Evolutionary conservation across 345 rosid species (phyloP).

Genomic region (Lumnitzera racemosa): DNA sequence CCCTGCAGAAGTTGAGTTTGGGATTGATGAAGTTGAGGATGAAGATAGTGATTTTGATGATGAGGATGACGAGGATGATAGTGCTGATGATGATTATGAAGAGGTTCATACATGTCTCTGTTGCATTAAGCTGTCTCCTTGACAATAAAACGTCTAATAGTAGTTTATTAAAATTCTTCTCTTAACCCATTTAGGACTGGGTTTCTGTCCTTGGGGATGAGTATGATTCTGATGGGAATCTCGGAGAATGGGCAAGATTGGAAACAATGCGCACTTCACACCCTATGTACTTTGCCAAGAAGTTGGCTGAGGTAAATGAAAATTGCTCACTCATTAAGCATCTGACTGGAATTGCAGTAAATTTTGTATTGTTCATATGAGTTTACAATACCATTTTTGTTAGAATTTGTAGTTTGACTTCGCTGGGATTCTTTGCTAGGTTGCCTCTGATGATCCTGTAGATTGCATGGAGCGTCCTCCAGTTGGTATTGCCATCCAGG

Average conservation of each 20-base stretch:
- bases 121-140: too few relatives aligned
- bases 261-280: conserved; percentile 90
- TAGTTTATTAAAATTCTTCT: neutral
- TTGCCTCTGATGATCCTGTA: conserved; percentile 65
- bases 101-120: conserved; percentile 31
- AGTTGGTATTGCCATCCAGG: conserved; percentile 81
- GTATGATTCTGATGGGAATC: conserved; percentile 50
- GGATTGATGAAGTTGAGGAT: conserved; percentile 53
- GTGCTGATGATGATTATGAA: conserved; percentile 29
- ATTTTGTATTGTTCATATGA: too few relatives aligned
- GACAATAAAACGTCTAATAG: neutral
- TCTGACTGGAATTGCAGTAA: too few relatives aligned
- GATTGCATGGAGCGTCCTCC: conserved; percentile 92
- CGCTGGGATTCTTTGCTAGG: conserved; percentile 31
- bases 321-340: neutral
- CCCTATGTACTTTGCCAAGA: conserved; percentile 90
- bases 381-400: neutral
- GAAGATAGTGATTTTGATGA: conserved; percentile 56
- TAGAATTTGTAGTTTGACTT: conserved; percentile 6
- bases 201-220: conserved; percentile 59
- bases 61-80: conserved; percentile 26
- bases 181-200: conserved; percentile 47
- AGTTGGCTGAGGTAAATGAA: conserved; percentile 51
- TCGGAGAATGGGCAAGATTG: conserved; percentile 87
- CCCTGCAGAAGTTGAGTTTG: conserved; percentile 64